A percentile compares a stretch with the other conserved stretches of the same genome.
Evolutionary conservation across 2,329 filamentous ascomycete species (phyloP).

Genomic region (Trichoderma koningii): DNA sequence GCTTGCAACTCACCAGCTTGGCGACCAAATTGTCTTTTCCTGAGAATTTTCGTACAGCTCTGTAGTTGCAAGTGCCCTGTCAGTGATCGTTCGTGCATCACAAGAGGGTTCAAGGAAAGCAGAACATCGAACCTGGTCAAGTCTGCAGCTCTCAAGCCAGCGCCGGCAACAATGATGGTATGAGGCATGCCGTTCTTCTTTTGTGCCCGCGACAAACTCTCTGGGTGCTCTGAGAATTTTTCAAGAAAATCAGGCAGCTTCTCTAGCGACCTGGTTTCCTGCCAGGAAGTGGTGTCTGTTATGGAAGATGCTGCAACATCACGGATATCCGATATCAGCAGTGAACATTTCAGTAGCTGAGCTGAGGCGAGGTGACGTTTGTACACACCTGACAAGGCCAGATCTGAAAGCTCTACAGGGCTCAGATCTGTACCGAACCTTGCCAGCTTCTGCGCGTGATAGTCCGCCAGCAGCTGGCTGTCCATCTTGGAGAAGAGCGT

Average conservation of each 20-base stretch:
- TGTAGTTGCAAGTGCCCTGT: constrained; percentile 35
- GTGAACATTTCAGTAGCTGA: background rate
- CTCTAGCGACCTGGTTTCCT: constrained; percentile 65
- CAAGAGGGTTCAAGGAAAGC: background rate
- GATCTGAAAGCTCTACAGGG: constrained; percentile 78
- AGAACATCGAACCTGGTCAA: constrained; percentile 63
- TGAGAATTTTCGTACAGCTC: constrained; percentile 75
- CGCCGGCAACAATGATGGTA: constrained; percentile 83
- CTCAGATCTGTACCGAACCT: constrained; percentile 81
- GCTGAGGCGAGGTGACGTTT: background rate
- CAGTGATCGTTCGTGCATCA: constrained; percentile 24
- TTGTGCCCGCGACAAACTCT: constrained; percentile 63
- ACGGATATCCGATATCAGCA: constrained; percentile 20
- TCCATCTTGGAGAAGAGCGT: constrained; percentile 81
- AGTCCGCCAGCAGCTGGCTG: constrained; percentile 77
- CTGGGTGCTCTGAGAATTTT: constrained; percentile 58
- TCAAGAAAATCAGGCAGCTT: constrained; percentile 81
- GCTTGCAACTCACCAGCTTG: constrained; percentile 64
- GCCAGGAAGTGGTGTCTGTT: constrained; percentile 75
- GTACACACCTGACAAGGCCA: constrained; percentile 71
- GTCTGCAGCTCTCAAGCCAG: constrained; percentile 84
- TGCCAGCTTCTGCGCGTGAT: constrained; percentile 76
- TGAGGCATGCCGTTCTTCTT: constrained; percentile 74
- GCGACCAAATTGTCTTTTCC: constrained; percentile 76
- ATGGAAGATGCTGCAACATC: constrained; percentile 65